phyloP scores from a whole-genome alignment of 805 yeast genomes.

The Zygoascus biomembranicola region DNA sequence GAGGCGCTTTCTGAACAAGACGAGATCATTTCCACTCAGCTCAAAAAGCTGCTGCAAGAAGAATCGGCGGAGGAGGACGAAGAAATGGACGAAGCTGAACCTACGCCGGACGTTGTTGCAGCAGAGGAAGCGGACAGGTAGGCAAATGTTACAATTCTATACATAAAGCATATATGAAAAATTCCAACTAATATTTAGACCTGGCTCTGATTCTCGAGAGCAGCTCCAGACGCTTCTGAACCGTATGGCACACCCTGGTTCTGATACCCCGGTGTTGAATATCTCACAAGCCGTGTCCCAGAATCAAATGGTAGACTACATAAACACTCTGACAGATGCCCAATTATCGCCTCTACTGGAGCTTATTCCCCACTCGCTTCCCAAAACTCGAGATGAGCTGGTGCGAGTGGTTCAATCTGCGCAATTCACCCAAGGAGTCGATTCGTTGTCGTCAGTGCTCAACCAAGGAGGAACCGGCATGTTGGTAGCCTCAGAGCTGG shows the following conservation, averaged over 20 bases:
- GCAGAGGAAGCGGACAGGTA: neutral
- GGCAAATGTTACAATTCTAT: neutral
- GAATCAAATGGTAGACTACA: conserved; percentile 28
- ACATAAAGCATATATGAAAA: neutral
- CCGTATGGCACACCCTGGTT: neutral
- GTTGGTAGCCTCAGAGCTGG: conserved; percentile 41
- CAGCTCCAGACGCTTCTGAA: neutral
- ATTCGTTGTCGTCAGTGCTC: conserved; percentile 37
- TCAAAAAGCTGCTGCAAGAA: conserved; percentile 41
- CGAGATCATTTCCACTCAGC: conserved; percentile 37
- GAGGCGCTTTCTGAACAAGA: conserved; percentile 52
- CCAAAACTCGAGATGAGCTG: conserved; percentile 33
- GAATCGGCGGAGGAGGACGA: conserved; percentile 21
- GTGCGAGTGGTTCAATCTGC: conserved; percentile 39
- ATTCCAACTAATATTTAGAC: neutral
- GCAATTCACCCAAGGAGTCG: conserved; percentile 38
- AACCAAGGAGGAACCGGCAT: conserved; percentile 36
- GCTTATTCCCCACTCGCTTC: conserved; percentile 38
- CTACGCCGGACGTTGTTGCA: neutral
- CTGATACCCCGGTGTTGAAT: conserved; percentile 25
- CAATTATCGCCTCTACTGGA: conserved; percentile 25
- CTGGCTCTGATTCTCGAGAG: neutral
- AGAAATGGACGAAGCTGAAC: neutral
- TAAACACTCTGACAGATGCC: conserved; percentile 29
- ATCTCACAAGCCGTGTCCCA: conserved; percentile 32